Base-by-base conservation (phyloP, 2,329 filamentous ascomycete species). In the Penicillium sp. region DNA sequence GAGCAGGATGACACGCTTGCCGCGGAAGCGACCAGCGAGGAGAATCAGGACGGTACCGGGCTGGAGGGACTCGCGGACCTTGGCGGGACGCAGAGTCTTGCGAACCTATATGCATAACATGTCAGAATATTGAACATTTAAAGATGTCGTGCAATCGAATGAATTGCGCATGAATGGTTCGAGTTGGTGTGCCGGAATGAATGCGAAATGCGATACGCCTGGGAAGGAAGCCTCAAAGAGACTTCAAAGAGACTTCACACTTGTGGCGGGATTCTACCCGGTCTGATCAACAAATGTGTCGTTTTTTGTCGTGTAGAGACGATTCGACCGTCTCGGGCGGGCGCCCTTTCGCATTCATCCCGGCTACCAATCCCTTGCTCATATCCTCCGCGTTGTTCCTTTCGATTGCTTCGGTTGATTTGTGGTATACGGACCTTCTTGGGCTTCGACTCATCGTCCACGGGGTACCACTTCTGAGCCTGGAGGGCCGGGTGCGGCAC, bases 401-500 rank as follows among this genome's bases (percentile, higher is more conserved):
- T 50, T 50, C 48, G 49, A 52, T 52, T 60, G 31, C 54, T 60
- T 45, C 48, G 39, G 50, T 62, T 49, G 39, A 39, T 55, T 54
- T 58, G 42, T 37, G 62, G 64, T 65, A 64, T 72, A 90, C 92
- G 86, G 87, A 99, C 95, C 90, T 96, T 93, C 88, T 93, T 96
- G 76, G 87, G 86, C 82, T 89, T 83, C 79, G 86, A 78, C 78
- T 93, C 90, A 82, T 97, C 93, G 81, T 96, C 90, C 78, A 91
- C 90, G 80, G 92, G 91, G 85, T 99, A 99, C 91, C 93, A 99
- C 86, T 97, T 98, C 86, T 90, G 88, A 76, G 93, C 93, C 90
- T 96, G 96, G 82, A 96, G 87, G 78, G 85, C 84, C 81, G 85
- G 81, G 81, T 90, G 87, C 80, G 90, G 92, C 81, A 97, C 89